phyloP scores from a whole-genome alignment of 495 filamentous ascomycete species.

The Penicillium bialowiezense region DNA sequence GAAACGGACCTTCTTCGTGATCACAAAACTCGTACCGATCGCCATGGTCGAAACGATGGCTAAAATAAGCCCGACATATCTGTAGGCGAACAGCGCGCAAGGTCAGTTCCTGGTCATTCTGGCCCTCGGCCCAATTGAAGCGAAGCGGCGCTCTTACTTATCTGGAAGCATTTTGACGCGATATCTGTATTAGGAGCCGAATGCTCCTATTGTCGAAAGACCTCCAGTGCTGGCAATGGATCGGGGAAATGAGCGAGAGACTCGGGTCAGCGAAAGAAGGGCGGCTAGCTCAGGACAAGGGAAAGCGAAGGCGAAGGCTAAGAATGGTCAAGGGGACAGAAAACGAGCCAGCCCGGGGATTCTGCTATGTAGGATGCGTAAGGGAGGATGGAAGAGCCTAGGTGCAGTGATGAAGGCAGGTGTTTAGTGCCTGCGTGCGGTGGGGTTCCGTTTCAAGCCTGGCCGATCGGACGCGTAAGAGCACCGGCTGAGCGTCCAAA shows the following conservation, averaged over 20 bases:
- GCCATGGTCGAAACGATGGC: conserved; percentile 91
- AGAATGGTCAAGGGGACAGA: conserved; percentile 9
- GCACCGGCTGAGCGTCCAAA: conserved; percentile 1
- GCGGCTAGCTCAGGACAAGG: not conserved
- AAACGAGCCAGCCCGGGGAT: conserved; percentile 28
- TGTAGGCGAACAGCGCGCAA: conserved; percentile 35
- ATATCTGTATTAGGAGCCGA: conserved; percentile 37
- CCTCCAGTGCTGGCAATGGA: conserved; percentile 37
- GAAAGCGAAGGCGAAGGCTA: conserved; percentile 4
- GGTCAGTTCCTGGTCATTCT: conserved; percentile 33
- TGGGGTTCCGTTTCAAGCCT: conserved; percentile 33
- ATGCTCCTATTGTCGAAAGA: conserved; percentile 37
- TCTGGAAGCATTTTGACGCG: conserved; percentile 70
- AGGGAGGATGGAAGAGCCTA: conserved; percentile 5
- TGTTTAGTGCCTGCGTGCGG: conserved; percentile 32
- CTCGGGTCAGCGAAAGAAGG: conserved; percentile 15
- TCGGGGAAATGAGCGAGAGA: conserved; percentile 19
- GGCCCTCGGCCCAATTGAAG: conserved; percentile 5
- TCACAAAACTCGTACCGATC: conserved; percentile 94
- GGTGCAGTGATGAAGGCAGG: conserved; percentile 10
- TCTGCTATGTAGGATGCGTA: conserved; percentile 18
- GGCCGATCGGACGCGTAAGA: conserved; percentile 32
- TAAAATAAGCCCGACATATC: conserved; percentile 85
- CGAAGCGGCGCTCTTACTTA: conserved; percentile 58
- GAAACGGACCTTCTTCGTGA: conserved; percentile 79